A percentile compares a stretch with the other conserved stretches of the same genome.
Evolutionary conservation across 257 asterid species (phyloP).

Genomic region (Echium plantagineum): DNA sequence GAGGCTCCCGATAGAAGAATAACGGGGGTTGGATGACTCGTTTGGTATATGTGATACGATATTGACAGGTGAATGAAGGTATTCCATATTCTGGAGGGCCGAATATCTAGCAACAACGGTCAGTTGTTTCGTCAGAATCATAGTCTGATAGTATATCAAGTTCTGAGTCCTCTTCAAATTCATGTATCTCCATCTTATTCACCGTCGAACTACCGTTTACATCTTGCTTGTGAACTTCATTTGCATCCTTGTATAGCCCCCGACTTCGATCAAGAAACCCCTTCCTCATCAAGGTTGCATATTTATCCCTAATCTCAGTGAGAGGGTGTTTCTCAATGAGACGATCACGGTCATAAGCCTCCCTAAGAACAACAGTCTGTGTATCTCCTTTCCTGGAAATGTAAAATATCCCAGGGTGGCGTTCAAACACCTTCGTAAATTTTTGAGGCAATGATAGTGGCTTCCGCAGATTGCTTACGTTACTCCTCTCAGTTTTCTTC

Average conservation of each 20-base stretch:
- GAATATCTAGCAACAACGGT: neutral
- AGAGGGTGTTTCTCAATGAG: constrained; percentile 65
- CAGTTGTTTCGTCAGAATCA: constrained; percentile 35
- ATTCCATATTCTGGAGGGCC: too few species aligned
- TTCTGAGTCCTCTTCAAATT: constrained; percentile 42
- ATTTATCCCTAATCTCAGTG: constrained; percentile 45
- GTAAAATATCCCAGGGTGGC: constrained; percentile 87
- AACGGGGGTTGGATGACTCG: too few species aligned
- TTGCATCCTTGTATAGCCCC: constrained; percentile 46
- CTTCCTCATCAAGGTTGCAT: constrained; percentile 48
- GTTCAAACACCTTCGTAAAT: constrained; percentile 77
- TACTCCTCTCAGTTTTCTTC: constrained; percentile 49
- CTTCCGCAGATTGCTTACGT: constrained; percentile 67
- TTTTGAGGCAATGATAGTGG: constrained; percentile 73
- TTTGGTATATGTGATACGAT: too few species aligned
- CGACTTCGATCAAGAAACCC: constrained; percentile 65
- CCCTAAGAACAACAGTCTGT: constrained; percentile 77
- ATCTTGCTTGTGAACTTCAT: constrained; percentile 15
- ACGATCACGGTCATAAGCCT: constrained; percentile 55
- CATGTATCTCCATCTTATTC: constrained; percentile 13
- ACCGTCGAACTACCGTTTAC: constrained; percentile 9
- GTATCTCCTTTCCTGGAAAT: constrained; percentile 61
- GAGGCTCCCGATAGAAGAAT: too few species aligned
- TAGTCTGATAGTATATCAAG: constrained; percentile 35
- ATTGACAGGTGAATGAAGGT: neutral